A percentile compares a stretch with the other conserved stretches of the same genome.
phyloP scores from a whole-genome alignment of 148 eudicot species.

The Rhododendron henanense region DNA sequence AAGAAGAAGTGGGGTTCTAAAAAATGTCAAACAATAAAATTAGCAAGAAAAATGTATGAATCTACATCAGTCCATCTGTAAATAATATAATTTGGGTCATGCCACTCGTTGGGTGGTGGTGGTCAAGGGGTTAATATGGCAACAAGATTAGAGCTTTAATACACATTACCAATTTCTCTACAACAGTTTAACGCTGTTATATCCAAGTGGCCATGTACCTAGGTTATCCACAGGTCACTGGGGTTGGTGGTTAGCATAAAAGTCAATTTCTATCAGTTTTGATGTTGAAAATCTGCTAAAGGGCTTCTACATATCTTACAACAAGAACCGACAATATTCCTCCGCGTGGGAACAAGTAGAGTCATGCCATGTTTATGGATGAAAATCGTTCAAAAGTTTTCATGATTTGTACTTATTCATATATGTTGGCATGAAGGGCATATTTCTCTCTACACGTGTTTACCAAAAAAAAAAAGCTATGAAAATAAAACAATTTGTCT shows the following conservation, averaged over 20 bases:
- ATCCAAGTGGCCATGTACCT: background rate
- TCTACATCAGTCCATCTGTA: no score
- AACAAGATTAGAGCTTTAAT: background rate
- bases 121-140: background rate
- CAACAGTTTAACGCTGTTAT: background rate
- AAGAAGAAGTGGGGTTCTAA: no score
- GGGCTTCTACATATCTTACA: background rate
- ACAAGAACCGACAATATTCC: background rate
- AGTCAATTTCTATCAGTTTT: background rate
- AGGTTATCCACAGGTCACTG: background rate
- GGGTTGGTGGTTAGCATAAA: background rate
- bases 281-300: background rate
- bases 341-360: background rate
- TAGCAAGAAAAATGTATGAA: no score
- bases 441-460: background rate
- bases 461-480: background rate
- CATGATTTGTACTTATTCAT: constrained; percentile 2
- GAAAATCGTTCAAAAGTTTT: background rate
- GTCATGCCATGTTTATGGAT: background rate
- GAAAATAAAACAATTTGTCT: background rate
- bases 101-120: background rate
- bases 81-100: no score
- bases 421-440: background rate
- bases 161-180: background rate
- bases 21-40: no score